Base-by-base conservation (phyloP, 116 monocot genomes). In the Trichopus zeylanicus region DNA sequence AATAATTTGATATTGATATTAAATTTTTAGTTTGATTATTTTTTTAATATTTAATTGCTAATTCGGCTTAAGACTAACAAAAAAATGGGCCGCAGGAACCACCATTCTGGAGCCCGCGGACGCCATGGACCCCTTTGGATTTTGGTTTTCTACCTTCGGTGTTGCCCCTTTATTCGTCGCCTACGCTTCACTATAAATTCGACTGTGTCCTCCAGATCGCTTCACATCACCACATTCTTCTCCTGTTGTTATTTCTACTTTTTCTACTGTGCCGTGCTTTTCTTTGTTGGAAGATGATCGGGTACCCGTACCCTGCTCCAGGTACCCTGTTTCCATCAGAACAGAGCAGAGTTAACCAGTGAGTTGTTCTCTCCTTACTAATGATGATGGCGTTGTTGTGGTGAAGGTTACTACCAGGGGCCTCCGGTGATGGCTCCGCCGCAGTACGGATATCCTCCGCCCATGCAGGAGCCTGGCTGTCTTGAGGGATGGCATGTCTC, bases 391-490 rank as follows among this genome's bases (percentile, higher is more conserved):
- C 39, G 8, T 21, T 27, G 7, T 6, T 53, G 27, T 0, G 32
- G 3, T 5, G 23, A 27, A 78, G 86, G 78, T 16, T 75, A 77
- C 37, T 86, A 86, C 51, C 86, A 86, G 48, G 86, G 81, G 8
- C 86, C 86, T 20, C 81, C 74, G 0, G 86, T 86, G 71, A 75
- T 81, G 86, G 75, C 86, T 23, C 86, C 86, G 29, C 86, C 86
- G 1, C 86, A 78, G 57, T 81, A 60, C 51, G 68, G 59, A n/a
- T 53, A 75, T 16, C 72, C 64, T 0, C 77, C 74, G 10, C 73
- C 67, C 2, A 42, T 26, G 3, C 65, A 64, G 39, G 18, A 51
- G 20, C 0, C 64, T 11, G 77, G 81, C 9, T 81, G 71, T 63
- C 78, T 81, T 19, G 78, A 75, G 61, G 81, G 86, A 55, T 81